These are phyloP conservation scores for Dictyostelium firmibasis DNA, from an alignment of 78 protist genomes.

Conservation along the genomic window DNA sequence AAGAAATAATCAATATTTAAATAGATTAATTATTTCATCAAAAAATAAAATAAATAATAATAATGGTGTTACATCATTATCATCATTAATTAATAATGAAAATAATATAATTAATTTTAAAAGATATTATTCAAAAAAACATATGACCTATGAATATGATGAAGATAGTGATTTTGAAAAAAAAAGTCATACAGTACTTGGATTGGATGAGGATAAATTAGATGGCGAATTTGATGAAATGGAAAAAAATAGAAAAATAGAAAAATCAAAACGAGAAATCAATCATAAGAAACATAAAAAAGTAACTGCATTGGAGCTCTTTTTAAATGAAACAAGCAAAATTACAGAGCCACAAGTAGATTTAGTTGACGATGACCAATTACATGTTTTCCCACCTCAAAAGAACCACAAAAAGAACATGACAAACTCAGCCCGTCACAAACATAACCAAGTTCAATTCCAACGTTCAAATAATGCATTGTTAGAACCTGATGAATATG, in stretches of 20 bases:
- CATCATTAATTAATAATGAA: neutral
- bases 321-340: neutral
- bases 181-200: neutral
- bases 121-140: neutral
- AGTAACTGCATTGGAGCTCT: neutral
- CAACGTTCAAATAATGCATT: neutral
- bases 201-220: neutral
- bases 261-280: constrained; percentile 3
- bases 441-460: neutral
- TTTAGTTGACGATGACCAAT: neutral
- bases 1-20: neutral
- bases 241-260: neutral
- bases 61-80: neutral
- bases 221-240: neutral
- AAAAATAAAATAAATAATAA: neutral
- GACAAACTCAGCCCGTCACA: neutral
- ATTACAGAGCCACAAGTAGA: neutral
- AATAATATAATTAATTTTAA: neutral
- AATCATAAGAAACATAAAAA: neutral
- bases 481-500: neutral
- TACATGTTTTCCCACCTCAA: neutral
- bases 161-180: neutral
- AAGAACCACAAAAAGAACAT: neutral
- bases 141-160: neutral
- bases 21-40: neutral